Conservation (phyloP, 2,329 filamentous ascomycete species). For the Xylogone sp. region DNA sequence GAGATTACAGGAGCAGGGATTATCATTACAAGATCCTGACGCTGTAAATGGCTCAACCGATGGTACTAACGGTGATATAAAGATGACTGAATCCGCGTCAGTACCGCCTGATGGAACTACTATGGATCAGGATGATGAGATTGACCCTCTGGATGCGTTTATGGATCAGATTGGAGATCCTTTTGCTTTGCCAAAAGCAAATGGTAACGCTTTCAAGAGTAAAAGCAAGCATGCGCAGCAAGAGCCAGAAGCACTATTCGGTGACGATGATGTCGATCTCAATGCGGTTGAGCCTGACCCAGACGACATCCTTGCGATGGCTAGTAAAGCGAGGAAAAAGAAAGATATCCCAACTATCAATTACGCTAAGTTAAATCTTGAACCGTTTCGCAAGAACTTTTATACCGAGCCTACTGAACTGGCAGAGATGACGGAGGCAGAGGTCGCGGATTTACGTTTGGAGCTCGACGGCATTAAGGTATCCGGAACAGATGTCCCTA, state of each 20-base stretch:
- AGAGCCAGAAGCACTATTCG: slow-evolving; percentile 82
- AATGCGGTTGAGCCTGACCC: slow-evolving; percentile 60
- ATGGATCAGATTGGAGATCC: slow-evolving; percentile 65
- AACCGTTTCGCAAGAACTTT: slow-evolving; percentile 88
- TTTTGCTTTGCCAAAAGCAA: slow-evolving; percentile 35
- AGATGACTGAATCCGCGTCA: slow-evolving; percentile 29
- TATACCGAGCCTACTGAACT: slow-evolving; percentile 89
- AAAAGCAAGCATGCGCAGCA: slow-evolving; percentile 48
- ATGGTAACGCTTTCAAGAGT: slow-evolving; percentile 21
- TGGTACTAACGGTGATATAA: slow-evolving; percentile 30
- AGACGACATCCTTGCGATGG: slow-evolving; percentile 61
- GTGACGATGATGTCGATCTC: slow-evolving; percentile 71
- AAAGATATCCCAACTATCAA: slow-evolving; percentile 89
- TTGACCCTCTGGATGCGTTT: slow-evolving; percentile 95
- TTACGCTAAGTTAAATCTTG: slow-evolving; percentile 81
- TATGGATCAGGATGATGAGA: slow-evolving; percentile 62
- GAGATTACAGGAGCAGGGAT: slow-evolving; percentile 44
- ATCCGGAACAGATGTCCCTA: slow-evolving; percentile 80
- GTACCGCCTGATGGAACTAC: slow-evolving; percentile 15
- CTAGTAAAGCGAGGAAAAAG: slow-evolving; percentile 68
- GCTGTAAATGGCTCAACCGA: slow-evolving; percentile 41
- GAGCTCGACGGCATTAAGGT: slow-evolving; percentile 97
- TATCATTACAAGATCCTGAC: slow-evolving; percentile 27
- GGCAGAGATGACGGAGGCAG: slow-evolving; percentile 76
- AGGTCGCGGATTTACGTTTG: slow-evolving; percentile 74